phyloP scores from a whole-genome alignment of 2,329 filamentous ascomycete species.

The Aspergillus spinulosporus region DNA sequence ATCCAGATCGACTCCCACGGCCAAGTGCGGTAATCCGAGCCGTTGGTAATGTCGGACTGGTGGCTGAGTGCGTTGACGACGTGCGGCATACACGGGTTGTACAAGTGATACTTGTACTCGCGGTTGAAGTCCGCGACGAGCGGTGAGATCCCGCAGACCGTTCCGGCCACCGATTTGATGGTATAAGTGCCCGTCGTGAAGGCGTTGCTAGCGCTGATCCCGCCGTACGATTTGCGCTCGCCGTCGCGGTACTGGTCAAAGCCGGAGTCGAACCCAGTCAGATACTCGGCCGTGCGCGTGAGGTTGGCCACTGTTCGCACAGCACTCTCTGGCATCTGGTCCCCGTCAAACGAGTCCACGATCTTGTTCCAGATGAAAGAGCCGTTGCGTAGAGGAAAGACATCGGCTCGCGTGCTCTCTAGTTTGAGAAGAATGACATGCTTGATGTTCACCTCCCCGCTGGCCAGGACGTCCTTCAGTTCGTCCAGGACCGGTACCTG shows the following conservation, averaged over 20 bases:
- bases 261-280: constrained; percentile 31
- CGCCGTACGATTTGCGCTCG: constrained; percentile 36
- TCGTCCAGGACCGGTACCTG: constrained; percentile 29
- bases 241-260: constrained; percentile 27
- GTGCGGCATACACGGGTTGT: constrained; percentile 49
- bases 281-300: constrained; percentile 31
- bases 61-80: constrained; percentile 29
- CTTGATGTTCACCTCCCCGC: constrained; percentile 39
- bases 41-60: constrained; percentile 24
- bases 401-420: constrained; percentile 49
- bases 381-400: constrained; percentile 48
- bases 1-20: constrained; percentile 38
- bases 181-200: constrained; percentile 49
- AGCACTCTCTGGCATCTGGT: constrained; percentile 37
- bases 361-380: constrained; percentile 38
- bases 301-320: constrained; percentile 28
- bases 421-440: constrained; percentile 48
- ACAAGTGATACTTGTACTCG: constrained; percentile 45
- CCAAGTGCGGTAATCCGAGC: constrained; percentile 31
- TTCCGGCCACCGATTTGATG: constrained; percentile 46
- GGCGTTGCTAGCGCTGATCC: constrained; percentile 45
- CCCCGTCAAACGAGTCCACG: constrained; percentile 38
- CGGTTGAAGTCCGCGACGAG: constrained; percentile 47
- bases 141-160: constrained; percentile 47
- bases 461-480: constrained; percentile 30